Evolutionary conservation across 2,329 filamentous ascomycete species (phyloP).

Genomic region (Apiospora phragmitis): DNA sequence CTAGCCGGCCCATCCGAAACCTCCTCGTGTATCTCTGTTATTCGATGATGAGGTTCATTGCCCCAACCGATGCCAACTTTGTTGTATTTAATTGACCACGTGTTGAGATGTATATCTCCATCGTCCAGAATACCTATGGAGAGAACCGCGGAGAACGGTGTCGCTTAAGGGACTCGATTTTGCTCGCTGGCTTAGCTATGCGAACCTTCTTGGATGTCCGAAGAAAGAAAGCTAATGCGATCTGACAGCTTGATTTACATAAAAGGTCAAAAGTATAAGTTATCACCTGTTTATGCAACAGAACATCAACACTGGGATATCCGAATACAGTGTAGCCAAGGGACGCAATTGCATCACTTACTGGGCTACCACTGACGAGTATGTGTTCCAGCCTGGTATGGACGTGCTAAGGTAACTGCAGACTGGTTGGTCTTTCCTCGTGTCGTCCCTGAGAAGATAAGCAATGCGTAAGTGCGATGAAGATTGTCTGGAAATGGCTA

Average conservation of each 20-base stretch:
- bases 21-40: background rate
- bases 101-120: background rate
- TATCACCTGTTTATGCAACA: background rate
- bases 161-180: background rate
- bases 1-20: slow-evolving; percentile 2
- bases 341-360: background rate
- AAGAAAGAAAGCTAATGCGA: background rate
- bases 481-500: background rate
- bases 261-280: background rate
- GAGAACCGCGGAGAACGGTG: background rate
- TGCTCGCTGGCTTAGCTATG: background rate
- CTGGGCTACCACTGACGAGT: background rate
- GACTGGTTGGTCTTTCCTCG: background rate
- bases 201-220: background rate
- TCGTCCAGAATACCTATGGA: background rate
- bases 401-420: background rate
- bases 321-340: background rate
- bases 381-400: background rate
- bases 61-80: background rate
- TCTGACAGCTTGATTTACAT: background rate
- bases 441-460: background rate
- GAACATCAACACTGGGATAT: background rate
- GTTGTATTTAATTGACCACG: background rate
- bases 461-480: background rate
- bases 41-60: background rate